These are phyloP conservation scores for Rhododendron ferrugineum DNA, from an alignment of 148 eudicot species.

Conservation along the genomic window DNA sequence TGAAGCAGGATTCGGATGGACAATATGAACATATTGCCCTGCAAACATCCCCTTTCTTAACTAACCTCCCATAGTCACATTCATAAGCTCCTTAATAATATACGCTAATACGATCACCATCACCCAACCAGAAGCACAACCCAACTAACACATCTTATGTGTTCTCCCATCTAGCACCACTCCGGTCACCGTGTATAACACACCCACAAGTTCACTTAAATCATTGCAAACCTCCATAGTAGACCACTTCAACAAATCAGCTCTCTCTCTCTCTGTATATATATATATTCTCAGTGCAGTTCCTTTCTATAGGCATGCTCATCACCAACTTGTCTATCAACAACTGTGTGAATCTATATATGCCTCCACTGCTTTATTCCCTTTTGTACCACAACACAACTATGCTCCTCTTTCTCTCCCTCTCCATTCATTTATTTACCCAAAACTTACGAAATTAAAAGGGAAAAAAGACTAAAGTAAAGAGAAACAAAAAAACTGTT, in stretches of 20 bases:
- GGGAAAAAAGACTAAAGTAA: background rate
- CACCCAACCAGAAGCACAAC: background rate
- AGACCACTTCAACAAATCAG: too few relatives aligned
- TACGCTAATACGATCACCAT: background rate
- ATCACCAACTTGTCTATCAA: background rate
- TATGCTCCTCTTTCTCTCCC: background rate
- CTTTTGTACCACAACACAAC: background rate
- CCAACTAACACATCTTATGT: background rate
- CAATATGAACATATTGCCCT: too few relatives aligned
- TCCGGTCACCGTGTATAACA: too few relatives aligned
- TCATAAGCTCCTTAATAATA: background rate
- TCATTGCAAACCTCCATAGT: too few relatives aligned
- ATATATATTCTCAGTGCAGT: too few relatives aligned
- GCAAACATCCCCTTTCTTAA: too few relatives aligned
- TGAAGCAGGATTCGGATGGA: too few relatives aligned
- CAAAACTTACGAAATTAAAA: background rate
- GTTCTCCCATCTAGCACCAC: too few relatives aligned
- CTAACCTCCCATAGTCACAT: background rate
- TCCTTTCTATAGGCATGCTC: background rate
- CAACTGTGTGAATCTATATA: background rate
- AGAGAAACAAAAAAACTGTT: background rate
- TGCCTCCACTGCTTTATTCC: background rate
- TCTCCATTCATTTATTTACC: background rate
- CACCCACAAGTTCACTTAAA: too few relatives aligned
- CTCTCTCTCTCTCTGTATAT: too few relatives aligned